Base-by-base conservation (phyloP, 2,329 filamentous ascomycete species). In the Diplodia intermedia region DNA sequence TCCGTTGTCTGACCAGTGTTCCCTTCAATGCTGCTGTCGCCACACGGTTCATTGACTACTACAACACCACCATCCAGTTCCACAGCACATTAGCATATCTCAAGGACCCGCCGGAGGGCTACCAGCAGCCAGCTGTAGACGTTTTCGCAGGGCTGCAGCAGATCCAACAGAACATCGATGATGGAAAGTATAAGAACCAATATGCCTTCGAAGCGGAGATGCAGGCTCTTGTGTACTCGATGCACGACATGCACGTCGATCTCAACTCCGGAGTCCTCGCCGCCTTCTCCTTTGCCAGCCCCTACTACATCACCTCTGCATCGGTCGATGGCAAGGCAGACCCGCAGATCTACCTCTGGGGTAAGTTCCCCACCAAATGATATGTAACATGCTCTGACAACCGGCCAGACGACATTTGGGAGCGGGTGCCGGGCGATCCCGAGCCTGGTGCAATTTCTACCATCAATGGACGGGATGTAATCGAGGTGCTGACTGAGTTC, bases 1-100 rank as follows among this genome's bases (percentile, higher is more conserved):
- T 79, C 68, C 73, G 77, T 4, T 86, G 83, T 68, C 74, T 85
- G 11, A 77, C 70, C 2, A 80, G 73, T 29, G 80, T 84, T 7
- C 82, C 84, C 0, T 83, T 86, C 70, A 79, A 82, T 62, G 31
- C 76, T 3, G 81, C 79, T 7, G 79, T 82, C 1, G 82, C 82
- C 2, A 72, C 76, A 6, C 74, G 79, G 1, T 82, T 85, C 67
- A 68, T 85, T 4, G 69, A 78, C 7, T 84, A 85, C 68, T 80
- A 79, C 65, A 82, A 82, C 68, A 76, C 80, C 18, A 83, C 81
- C 0, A 61, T 85, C 1, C 79, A 82, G 61, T 82, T 82, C 54
- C 82, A 84, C 56, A 81, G 76, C 67, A 82, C 81, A 1, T 70
- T 82, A 9, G 75, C 77, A 15, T 82, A 79, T 67, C 75, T 83